Percentiles rank a stretch among this genome's conserved stretches.
Evolutionary conservation across 1,139 yeast species (phyloP).

Genomic region (Sugiyamaella neomexicana): DNA sequence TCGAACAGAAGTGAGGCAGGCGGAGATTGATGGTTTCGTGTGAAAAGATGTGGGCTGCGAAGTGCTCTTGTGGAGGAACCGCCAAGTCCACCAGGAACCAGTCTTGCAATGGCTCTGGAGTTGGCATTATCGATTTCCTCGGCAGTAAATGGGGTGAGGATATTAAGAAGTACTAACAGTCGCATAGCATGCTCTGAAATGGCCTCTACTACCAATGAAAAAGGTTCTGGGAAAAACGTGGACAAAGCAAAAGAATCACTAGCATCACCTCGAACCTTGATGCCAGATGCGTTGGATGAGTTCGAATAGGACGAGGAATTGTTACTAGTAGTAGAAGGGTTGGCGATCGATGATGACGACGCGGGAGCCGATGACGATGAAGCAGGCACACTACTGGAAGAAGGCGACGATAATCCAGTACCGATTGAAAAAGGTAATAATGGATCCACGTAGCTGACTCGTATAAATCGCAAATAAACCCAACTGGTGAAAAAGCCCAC

Average conservation of each 20-base stretch:
- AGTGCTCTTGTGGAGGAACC: constrained; percentile 1
- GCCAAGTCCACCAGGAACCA: constrained; percentile 19
- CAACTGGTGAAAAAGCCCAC: constrained; percentile 70
- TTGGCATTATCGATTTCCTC: constrained; percentile 32
- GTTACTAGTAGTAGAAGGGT: background rate
- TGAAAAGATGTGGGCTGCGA: constrained; percentile 7
- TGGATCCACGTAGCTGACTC: constrained; percentile 45
- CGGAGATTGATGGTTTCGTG: constrained; percentile 5
- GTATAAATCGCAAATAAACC: constrained; percentile 74
- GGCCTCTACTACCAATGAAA: constrained; percentile 49
- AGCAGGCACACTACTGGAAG: no score
- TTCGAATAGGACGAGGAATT: background rate
- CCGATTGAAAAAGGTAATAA: constrained; percentile 34
- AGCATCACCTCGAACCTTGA: constrained; percentile 76
- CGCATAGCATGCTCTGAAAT: constrained; percentile 20
- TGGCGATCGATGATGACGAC: background rate
- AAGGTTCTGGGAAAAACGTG: constrained; percentile 66
- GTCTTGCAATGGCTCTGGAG: constrained; percentile 28
- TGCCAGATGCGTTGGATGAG: constrained; percentile 21
- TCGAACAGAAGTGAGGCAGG: background rate
- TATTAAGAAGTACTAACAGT: constrained; percentile 17
- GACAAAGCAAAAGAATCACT: constrained; percentile 82
- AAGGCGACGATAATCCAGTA: no score
- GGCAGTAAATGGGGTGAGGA: constrained; percentile 26
- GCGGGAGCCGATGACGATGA: constrained; percentile 15